phyloP scores from a whole-genome alignment of 1,284 basidiomycete genomes.

The Vanrija pseudolonga region DNA sequence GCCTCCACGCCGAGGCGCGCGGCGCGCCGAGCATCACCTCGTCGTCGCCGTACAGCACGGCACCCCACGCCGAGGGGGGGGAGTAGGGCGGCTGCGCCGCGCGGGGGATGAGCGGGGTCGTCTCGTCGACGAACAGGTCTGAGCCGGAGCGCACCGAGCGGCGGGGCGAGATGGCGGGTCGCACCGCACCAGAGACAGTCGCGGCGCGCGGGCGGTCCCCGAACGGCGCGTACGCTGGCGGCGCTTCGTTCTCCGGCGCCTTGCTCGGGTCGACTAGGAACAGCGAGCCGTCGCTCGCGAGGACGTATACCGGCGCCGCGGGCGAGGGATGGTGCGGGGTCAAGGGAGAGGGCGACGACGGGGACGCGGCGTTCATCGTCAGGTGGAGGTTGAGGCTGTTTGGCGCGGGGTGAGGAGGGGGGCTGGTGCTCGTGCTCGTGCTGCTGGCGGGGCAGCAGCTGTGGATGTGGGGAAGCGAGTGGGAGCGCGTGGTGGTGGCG shows the following conservation, averaged over 20 bases:
- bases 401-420: no score
- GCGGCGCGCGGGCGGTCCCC: background rate
- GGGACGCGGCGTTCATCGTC: no score
- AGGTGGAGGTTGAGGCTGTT: no score
- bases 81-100: background rate
- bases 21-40: slow-evolving; percentile 2
- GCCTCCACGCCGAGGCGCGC: slow-evolving; percentile 15
- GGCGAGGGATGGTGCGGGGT: no score
- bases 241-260: slow-evolving; percentile 32
- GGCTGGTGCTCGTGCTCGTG: no score
- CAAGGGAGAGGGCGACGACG: no score
- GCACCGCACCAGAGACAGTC: background rate
- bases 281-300: slow-evolving; percentile 44
- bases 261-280: slow-evolving; percentile 37
- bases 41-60: slow-evolving; percentile 2
- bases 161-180: background rate
- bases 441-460: no score
- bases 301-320: slow-evolving; percentile 34
- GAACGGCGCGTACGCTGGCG: slow-evolving; percentile 41
- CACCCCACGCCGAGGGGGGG: background rate
- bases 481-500: no score
- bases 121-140: slow-evolving; percentile 19
- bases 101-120: slow-evolving; percentile 23
- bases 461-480: no score
- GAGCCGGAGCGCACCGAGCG: background rate